Evolutionary conservation across 1,284 basidiomycete genomes (phyloP), one percentile per base, ranked within the genome.

Genomic region (Trametes pubescens): DNA sequence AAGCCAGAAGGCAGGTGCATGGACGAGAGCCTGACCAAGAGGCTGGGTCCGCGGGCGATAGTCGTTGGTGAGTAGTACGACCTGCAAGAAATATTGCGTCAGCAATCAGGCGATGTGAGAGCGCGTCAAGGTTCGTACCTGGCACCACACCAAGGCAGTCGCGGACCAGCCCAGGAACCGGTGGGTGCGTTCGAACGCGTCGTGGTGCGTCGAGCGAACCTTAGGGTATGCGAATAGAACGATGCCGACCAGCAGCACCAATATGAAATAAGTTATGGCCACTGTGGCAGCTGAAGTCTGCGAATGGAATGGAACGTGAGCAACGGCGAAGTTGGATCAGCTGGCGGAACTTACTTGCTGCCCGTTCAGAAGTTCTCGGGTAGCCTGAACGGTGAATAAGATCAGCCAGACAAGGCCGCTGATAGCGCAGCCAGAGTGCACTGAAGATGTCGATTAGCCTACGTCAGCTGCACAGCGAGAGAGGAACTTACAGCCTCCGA

Each of bases 91-190:
- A 26, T 22, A 11, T 5, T 18, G 24, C 43, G 44, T 48, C 37
- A 52, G 51, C 24, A 2, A 22, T 44, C 37, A 29, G 29, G n/a
- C 18, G 14, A 13, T 18, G 5, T 21, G n/a, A 22, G 32, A 11
- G 47, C 40, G 14, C 1, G 40, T 14, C 22, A 29, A 13, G 52
- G 6, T 46, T 5, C 4, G 71, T 48, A 83, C 83, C 77, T 86
- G 83, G n/a, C 73, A 74, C 85, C 85, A 87, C 8, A 87, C 82
- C 51, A 87, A 74, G 22, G 77, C 80, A 1, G 82, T 82, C 22
- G 81, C 81, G 14, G 78, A 77, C 86, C 86, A 88, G 22, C 86
- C 86, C 32, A 84, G 71, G 75, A 85, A 86, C 54, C 85, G 82
- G 72, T 87, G 86, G 9, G 81, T 79, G 38, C 77, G 78, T 72